A percentile compares a stretch with the other conserved stretches of the same genome.
Conservation (phyloP, 345 rosid genomes). For the Rubroshorea leprosula region DNA sequence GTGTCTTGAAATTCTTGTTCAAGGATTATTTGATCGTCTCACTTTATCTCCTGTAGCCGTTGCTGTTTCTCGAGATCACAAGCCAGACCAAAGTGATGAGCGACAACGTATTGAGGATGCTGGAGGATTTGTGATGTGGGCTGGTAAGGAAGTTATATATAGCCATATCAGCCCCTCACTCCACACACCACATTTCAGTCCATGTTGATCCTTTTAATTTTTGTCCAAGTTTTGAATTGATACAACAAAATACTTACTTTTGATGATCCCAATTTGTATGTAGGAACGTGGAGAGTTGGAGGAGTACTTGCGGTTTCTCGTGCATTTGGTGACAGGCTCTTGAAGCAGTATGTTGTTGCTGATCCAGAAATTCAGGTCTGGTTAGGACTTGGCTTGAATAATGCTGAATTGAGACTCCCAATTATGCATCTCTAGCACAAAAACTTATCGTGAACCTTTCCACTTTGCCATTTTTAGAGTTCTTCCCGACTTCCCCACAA, state of each 20-base stretch:
- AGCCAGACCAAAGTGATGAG: constrained; percentile 96
- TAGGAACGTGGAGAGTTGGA: constrained; percentile 99
- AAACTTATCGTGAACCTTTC: no score
- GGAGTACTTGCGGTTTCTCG: constrained; percentile 99
- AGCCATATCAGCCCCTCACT: background rate
- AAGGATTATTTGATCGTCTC: no score
- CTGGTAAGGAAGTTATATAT: constrained; percentile 44
- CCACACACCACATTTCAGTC: no score
- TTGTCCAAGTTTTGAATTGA: background rate
- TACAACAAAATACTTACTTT: no score
- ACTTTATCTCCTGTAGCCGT: constrained; percentile 43
- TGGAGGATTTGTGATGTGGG: constrained; percentile 99
- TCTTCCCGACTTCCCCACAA: no score
- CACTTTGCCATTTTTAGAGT: no score
- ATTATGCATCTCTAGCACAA: background rate
- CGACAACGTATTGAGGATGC: constrained; percentile 98
- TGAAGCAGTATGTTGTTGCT: constrained; percentile 99
- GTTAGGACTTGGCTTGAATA: background rate
- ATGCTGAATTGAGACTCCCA: background rate
- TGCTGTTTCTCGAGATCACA: constrained; percentile 98
- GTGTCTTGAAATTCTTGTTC: no score
- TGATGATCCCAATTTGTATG: background rate
- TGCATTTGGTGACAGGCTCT: constrained; percentile 94
- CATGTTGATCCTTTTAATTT: no score
- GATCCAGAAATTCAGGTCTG: constrained; percentile 96